A percentile compares a stretch with the other conserved stretches of the same genome.
Evolutionary conservation across 495 filamentous ascomycete species (phyloP).

Genomic region (Daldinia decipiens): DNA sequence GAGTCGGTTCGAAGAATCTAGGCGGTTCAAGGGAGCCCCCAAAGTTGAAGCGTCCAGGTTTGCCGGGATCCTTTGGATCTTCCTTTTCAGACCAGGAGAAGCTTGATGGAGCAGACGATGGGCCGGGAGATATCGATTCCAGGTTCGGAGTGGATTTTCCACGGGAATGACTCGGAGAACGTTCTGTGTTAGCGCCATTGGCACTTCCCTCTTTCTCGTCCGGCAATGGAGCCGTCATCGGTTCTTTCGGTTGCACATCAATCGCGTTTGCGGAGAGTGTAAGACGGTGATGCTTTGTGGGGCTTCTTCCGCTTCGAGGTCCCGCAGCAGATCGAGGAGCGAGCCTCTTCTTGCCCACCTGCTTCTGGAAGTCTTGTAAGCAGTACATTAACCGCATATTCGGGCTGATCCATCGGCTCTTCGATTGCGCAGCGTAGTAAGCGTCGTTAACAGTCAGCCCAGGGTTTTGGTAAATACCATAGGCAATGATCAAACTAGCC

Average conservation of each 20-base stretch:
- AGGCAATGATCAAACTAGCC: constrained; percentile 96
- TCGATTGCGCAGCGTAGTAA: constrained; percentile 87
- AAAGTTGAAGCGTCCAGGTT: constrained; percentile 52
- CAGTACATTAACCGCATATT: constrained; percentile 99
- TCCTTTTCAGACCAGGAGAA: constrained; percentile 62
- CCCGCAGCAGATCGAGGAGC: constrained; percentile 55
- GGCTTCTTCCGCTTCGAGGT: constrained; percentile 57
- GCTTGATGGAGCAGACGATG: constrained; percentile 66
- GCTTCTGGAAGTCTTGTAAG: constrained; percentile 88
- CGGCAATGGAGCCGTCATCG: constrained; percentile 63
- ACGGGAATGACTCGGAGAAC: constrained; percentile 50
- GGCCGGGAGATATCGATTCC: constrained; percentile 63
- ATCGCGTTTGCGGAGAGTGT: constrained; percentile 64
- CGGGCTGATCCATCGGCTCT: constrained; percentile 94
- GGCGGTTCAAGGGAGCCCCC: constrained; percentile 45
- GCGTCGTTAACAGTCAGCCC: constrained; percentile 89
- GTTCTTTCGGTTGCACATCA: constrained; percentile 56
- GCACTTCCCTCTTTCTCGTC: constrained; percentile 49
- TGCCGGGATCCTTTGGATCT: constrained; percentile 50
- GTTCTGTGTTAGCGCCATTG: constrained; percentile 38
- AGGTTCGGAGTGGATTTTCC: constrained; percentile 55
- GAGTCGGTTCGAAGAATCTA: constrained; percentile 46
- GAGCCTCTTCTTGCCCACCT: constrained; percentile 64
- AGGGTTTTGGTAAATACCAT: constrained; percentile 92
- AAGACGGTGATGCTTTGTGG: constrained; percentile 63